phyloP scores from a whole-genome alignment of 208 protist species.

The Tritrichomonas foetus region DNA sequence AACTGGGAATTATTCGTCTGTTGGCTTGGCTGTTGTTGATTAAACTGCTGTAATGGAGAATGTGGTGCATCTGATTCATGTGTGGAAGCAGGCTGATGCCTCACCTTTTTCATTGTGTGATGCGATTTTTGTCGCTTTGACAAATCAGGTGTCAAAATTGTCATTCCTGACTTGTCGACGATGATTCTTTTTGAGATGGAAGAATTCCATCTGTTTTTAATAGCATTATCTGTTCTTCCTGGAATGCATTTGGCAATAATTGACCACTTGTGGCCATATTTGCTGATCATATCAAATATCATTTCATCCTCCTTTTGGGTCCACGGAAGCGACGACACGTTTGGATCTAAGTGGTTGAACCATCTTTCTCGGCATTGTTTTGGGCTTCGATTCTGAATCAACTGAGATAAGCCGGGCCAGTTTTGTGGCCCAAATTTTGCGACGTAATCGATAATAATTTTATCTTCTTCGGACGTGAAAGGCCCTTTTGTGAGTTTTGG shows the following conservation, averaged over 20 bases:
- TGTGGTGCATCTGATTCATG: too few relatives aligned
- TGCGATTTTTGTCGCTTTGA: too few relatives aligned
- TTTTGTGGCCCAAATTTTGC: neutral
- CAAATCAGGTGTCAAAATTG: too few relatives aligned
- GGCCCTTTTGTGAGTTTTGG: constrained; percentile 19
- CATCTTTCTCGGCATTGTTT: too few relatives aligned
- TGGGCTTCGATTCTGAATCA: neutral
- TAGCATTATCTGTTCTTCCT: too few relatives aligned
- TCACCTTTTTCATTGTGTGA: too few relatives aligned
- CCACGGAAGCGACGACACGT: neutral
- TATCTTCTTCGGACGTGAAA: constrained; percentile 6
- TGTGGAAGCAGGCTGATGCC: too few relatives aligned
- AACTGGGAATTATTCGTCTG: too few relatives aligned
- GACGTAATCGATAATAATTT: neutral
- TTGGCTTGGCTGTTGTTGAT: too few relatives aligned
- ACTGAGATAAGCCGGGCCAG: neutral
- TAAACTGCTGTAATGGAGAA: too few relatives aligned
- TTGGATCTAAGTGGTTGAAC: constrained; percentile 32
- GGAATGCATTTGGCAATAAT: constrained; percentile 2
- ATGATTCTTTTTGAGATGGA: constrained; percentile 49
- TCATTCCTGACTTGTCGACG: too few relatives aligned
- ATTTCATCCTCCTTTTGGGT: constrained; percentile 8
- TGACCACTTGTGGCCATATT: neutral
- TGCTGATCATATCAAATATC: neutral
- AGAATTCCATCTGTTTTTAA: constrained; percentile 61